phyloP scores from a whole-genome alignment of 495 filamentous ascomycete genomes.

The Xylaria palmicola region DNA sequence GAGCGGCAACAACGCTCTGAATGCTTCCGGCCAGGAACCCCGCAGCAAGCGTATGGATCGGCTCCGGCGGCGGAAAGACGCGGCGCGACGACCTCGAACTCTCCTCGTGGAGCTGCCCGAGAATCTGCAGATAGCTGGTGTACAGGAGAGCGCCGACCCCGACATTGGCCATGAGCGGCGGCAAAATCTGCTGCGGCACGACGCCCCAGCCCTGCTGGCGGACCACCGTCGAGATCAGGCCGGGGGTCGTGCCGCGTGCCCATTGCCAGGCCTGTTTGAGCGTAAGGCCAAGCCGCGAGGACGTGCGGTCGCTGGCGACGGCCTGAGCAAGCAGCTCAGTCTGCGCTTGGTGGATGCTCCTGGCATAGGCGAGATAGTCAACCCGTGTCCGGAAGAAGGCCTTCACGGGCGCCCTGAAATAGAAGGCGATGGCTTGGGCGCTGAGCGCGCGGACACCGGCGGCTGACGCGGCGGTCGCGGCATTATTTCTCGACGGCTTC shows the following conservation, averaged over 20 bases:
- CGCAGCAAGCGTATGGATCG: slow-evolving; percentile 66
- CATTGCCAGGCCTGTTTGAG: slow-evolving; percentile 52
- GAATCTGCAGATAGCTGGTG: slow-evolving; percentile 79
- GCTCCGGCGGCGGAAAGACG: slow-evolving; percentile 71
- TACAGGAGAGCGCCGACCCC: slow-evolving; percentile 84
- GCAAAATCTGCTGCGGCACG: slow-evolving; percentile 83
- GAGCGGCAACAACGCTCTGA: slow-evolving; percentile 78
- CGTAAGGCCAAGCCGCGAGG: slow-evolving; percentile 27
- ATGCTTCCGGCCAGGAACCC: slow-evolving; percentile 75
- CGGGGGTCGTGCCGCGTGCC: slow-evolving; percentile 72
- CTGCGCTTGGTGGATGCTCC: slow-evolving; percentile 40
- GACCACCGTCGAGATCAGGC: slow-evolving; percentile 75
- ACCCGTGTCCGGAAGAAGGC: slow-evolving; percentile 86
- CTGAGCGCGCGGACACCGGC: slow-evolving; percentile 78
- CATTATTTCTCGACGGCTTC: slow-evolving; percentile 60
- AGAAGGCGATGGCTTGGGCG: slow-evolving; percentile 78
- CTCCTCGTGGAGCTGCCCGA: slow-evolving; percentile 71
- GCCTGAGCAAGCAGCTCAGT: slow-evolving; percentile 22
- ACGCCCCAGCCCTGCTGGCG: slow-evolving; percentile 80
- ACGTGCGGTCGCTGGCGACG: slow-evolving; percentile 22
- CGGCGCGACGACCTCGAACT: slow-evolving; percentile 65
- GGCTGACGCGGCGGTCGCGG: slow-evolving; percentile 70
- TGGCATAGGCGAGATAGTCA: slow-evolving; percentile 64
- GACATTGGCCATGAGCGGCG: slow-evolving; percentile 82
- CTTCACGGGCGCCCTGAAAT: slow-evolving; percentile 85